Evolutionary conservation across 2,329 filamentous ascomycete species (phyloP), one percentile per base, ranked within the genome.

Genomic region (Phyllosticta paracitricarpa): DNA sequence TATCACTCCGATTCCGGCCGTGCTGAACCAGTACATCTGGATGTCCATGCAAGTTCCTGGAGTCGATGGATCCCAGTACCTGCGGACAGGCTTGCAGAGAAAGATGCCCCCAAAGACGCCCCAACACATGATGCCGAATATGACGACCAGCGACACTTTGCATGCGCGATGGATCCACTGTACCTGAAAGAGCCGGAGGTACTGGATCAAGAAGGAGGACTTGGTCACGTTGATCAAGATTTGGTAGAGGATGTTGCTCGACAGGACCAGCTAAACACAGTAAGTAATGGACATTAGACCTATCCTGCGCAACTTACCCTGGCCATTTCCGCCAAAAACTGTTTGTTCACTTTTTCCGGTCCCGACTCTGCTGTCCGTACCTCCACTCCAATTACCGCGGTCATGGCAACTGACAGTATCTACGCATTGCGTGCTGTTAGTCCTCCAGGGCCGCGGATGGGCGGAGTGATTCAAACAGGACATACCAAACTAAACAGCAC

Each of bases 21-120:
- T 72, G 0, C 64, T 61, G 58, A 70, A 69, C 70, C 70, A 73
- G 5, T 17, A 68, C 64, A 12, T 66, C 63, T 56, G 69, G 65
- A 66, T 64, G 56, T 73, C 68, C 55, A 71, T 66, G 54, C 72
- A 75, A 33, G 57, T 63, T 24, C 75, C 68, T 5, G 62, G 40
- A n/a, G 69, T 60, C 2, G 59, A 61, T 30, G 69, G 69, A 33
- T 71, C 63, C 72, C 72, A 75, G 58, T 71, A 70, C 59, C 68
- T 71, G 4, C 59, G 61, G 24, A 73, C 62, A 2, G 72, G 72
- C 2, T 60, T 64, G 63, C 72, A 75, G 9, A 72, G 60, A 56
- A 73, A 71, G 35, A 74, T 67, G 55, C 67, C 72, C n/a, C 68
- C 68, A 57, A 72, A 65, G 17, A 72, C 58, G 7, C 68, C 66